Base-by-base conservation (phyloP, 1,284 basidiomycete genomes). In the Sanghuangporus baumii region DNA sequence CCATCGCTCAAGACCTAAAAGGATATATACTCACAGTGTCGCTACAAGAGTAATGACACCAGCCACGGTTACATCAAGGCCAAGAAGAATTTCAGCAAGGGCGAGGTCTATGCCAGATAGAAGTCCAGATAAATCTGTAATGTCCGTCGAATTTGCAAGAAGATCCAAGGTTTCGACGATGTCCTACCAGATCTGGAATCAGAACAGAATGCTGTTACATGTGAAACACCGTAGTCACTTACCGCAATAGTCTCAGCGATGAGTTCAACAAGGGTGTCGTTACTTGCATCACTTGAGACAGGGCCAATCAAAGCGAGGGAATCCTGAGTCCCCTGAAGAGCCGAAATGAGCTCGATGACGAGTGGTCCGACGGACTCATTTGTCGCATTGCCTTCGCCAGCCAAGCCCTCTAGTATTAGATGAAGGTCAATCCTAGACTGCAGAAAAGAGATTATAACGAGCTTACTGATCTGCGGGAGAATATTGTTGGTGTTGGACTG, bases 21-120 rank as follows among this genome's bases (percentile, higher is more conserved):
- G 12, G 23, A n/a, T 14, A 11, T 20, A 36, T 20, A 51, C 60
- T 55, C 23, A 57, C 61, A 58, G 47, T 41, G 52, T 14, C 23
- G 66, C 57, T 20, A 68, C 62, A 34, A 67, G 59, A 36, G 54
- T 63, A 43, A 67, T 59, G 26, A 68, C 62, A 37, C 61, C 67
- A 3, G 59, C 40, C 12, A 66, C 60, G 47, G 65, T 59, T 31
- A 59, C 47, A 11, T 60, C 58, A 34, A 68, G 61, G n/a, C 66
- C 63, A 12, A 59, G 34, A 37, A 68, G 55, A 11, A 66, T 59
- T 40, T 67, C 60, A 50, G 60, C 58, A 34, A 68, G 60, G 3
- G 66, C 38, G 11, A 37, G 38, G 52, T 68, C 67, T 36, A 68
- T 34, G n/a, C 59, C 63, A 38, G 52, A 9, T 43, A 67, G 56